Evolutionary conservation across 805 yeast species (phyloP).

Genomic region (Isabelozyma pseudorhagii): DNA sequence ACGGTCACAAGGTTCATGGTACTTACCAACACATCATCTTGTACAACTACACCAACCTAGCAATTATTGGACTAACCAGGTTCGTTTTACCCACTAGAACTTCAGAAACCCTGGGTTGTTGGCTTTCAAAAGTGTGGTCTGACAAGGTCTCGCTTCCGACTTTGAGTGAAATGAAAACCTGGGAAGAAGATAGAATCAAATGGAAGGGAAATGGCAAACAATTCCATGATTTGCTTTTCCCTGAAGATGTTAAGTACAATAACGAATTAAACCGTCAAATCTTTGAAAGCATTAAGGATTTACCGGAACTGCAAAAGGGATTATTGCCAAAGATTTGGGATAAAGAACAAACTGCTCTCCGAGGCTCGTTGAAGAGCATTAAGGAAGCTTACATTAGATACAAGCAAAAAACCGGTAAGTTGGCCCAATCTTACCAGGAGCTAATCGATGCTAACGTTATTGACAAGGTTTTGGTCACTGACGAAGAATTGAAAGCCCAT

Average conservation of each 20-base stretch:
- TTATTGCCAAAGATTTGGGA: constrained; percentile 54
- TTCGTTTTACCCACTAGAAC: constrained; percentile 44
- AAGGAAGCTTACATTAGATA: constrained; percentile 45
- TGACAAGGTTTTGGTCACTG: constrained; percentile 14
- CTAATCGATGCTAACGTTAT: constrained; percentile 33
- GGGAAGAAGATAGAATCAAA: constrained; percentile 22
- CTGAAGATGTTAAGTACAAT: constrained; percentile 57
- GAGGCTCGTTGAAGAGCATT: constrained; percentile 41
- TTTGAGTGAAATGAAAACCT: constrained; percentile 26
- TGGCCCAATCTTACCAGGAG: constrained; percentile 37
- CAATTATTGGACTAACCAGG: constrained; percentile 36
- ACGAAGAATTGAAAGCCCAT: constrained; percentile 10
- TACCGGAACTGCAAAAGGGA: constrained; percentile 21
- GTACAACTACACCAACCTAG: constrained; percentile 40
- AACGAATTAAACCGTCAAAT: constrained; percentile 29
- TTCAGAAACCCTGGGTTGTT: constrained; percentile 43
- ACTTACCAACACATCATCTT: constrained; percentile 40
- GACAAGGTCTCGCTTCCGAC: constrained; percentile 37
- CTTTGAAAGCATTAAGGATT: constrained; percentile 6
- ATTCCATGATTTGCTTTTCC: constrained; percentile 41
- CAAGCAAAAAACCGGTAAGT: constrained; percentile 32
- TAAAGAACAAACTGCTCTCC: constrained; percentile 38
- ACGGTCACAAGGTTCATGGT: constrained; percentile 35
- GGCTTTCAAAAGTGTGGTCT: constrained; percentile 33
- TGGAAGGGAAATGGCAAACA: constrained; percentile 12